These are phyloP conservation scores for Adansonia gregorii DNA, from an alignment of 441 rosid species.

Conservation along the genomic window DNA sequence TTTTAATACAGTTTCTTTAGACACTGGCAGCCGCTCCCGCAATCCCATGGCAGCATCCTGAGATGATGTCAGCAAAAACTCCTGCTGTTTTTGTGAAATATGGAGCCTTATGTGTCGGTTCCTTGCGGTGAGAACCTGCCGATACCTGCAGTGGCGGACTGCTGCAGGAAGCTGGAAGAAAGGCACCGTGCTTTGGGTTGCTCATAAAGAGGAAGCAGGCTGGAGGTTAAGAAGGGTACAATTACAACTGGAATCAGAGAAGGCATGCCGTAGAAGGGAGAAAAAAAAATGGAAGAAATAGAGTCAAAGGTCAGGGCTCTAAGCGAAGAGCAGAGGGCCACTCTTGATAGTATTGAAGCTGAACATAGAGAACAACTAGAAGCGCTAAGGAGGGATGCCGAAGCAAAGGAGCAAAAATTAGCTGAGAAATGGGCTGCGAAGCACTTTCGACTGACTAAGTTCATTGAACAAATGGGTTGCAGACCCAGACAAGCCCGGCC, in stretches of 20 bases:
- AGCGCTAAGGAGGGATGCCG: conserved; percentile 77
- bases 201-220: conserved; percentile 88
- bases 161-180: conserved; percentile 90
- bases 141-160: conserved; percentile 72
- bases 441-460: conserved; percentile 70
- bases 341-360: conserved; percentile 78
- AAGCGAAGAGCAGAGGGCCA: conserved; percentile 80
- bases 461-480: conserved; percentile 74
- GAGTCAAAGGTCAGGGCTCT: conserved; percentile 79
- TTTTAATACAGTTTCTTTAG: background rate
- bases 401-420: conserved; percentile 84
- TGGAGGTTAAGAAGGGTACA: conserved; percentile 96
- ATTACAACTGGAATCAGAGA: conserved; percentile 92
- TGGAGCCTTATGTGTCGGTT: conserved; percentile 43
- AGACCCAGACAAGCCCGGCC: conserved; percentile 52
- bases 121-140: conserved; percentile 58
- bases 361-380: conserved; percentile 77
- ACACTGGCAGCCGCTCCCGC: conserved; percentile 65
- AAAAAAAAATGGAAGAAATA: conserved; percentile 71
- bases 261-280: conserved; percentile 70
- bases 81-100: conserved; percentile 48
- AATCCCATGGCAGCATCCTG: conserved; percentile 85
- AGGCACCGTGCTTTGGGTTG: conserved; percentile 79
- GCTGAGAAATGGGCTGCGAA: conserved; percentile 82
- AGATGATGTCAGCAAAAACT: conserved; percentile 55